Evolutionary conservation across 371 early-diverging fungal species (phyloP), one percentile per base, ranked within the genome.

Genomic region (Mucor lusitanicus): DNA sequence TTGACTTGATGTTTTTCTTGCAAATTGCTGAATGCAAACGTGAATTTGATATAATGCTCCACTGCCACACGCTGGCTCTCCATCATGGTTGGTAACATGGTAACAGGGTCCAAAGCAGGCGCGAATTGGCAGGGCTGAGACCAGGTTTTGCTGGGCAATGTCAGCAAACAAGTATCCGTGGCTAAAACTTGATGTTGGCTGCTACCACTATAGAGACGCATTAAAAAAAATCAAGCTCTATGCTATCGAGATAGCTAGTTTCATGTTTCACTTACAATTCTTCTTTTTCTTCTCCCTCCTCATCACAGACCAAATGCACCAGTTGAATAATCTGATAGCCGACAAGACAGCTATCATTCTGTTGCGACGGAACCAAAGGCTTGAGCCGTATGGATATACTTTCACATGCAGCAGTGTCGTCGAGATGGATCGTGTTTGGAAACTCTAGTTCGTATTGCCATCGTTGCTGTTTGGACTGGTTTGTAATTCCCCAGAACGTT

Each of bases 401-500:
- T 21, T 55, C 63, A 58, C 23, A 21, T 25, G 42, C 53, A 3
- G n/a, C 33, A 8, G n/a, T n/a, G n/a, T n/a, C n/a, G 30, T 8
- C 23, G 2, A 33, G 21, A 9, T 68, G 50, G 23, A 68, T 33
- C 2, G 56, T 53, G 9, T 60, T 60, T 39, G 65, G 69, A 53
- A 62, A 61, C 13, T 72, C 72, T 17, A 72, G 32, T 32, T 72
- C 72, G 50, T 72, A 72, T 33, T 68, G 68, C 72, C 72, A 72
- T 33, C 50, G 61, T 33, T 40, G 50, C 25, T 33, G 59, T 23
- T 54, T 64, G 9, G 65, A 50, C 39, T 55, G 35, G n/a, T 56
- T 61, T 5, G 72, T 55, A 21, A 64, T 68, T 37, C 72, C 72
- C 72, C 72, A 72, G 44, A 56, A 72, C 1, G 68, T 48, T 46